Evolutionary conservation across 1,284 basidiomycete genomes (phyloP), one percentile per base, ranked within the genome.

Genomic region (Cryptococcus maquisensis): DNA sequence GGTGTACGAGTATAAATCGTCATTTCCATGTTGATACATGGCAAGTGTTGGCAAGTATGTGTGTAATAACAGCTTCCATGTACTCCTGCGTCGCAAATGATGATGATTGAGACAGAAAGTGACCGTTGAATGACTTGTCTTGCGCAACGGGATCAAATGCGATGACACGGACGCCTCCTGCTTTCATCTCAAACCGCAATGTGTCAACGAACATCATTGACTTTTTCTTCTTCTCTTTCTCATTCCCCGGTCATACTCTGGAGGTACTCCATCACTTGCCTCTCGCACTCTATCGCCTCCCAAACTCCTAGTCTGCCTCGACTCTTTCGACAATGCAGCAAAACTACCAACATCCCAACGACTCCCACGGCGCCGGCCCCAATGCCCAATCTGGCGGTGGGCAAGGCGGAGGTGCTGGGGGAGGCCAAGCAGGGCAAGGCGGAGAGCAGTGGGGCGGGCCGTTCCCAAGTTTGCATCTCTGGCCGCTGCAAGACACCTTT

Each of bases 401-500:
- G 18, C 18, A 42, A 13, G 49, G 41, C 52, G 54, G 21, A n/a
- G 52, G 42, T 18, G 41, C 52, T 20, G 52, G 23, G 40, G 50
- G 53, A 42, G 15, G 21, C 6, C 28, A 32, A 32, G 3, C 28
- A n/a, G n/a, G n/a, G 28, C 28, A 32, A 44, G 35, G 24, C 7
- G 38, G 24, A 13, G 28, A 20, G 43, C 65, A 68, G 26, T 77
- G 75, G 75, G 75, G 74, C 4, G 67, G 61, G 9, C 74, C 71
- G 2, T 75, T 73, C 52, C 79, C 79, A 0, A 74, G 75, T 32
- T 84, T 96, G 40, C 92, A 94, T 77, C 83, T 98, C 36, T 96
- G 94, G 75, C 93, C 95, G 0, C 82, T 98, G 59, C 97, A 98
- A 72, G 92, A 97, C 74, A 92, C 93, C 1, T 98, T 98, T 76